Conservation (phyloP, 1,284 basidiomycete species). For the Cutaneotrichosporon arboriforme region DNA sequence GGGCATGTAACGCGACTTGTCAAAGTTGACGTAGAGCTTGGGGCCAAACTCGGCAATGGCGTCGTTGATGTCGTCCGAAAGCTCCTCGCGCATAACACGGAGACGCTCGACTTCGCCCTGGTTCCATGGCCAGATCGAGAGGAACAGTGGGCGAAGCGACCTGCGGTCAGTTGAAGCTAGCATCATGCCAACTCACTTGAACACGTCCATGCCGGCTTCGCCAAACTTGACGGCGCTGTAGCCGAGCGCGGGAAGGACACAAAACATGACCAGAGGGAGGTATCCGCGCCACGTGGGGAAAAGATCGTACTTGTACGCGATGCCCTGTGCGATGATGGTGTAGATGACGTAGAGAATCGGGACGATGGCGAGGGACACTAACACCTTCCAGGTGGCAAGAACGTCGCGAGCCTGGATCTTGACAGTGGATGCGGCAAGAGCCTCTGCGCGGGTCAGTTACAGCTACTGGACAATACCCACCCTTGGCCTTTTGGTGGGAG, state of each 20-base stretch:
- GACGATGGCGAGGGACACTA: slow-evolving; percentile 86
- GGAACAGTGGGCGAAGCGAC: slow-evolving; percentile 83
- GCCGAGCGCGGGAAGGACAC: slow-evolving; percentile 78
- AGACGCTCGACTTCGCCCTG: slow-evolving; percentile 75
- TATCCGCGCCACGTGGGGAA: slow-evolving; percentile 60
- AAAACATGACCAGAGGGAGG: slow-evolving; percentile 74
- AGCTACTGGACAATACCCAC: slow-evolving; percentile 47
- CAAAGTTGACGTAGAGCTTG: slow-evolving; percentile 79
- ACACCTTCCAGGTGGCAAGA: slow-evolving; percentile 94
- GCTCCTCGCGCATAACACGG: slow-evolving; percentile 68
- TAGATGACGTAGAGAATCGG: slow-evolving; percentile 84
- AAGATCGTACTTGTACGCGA: slow-evolving; percentile 66
- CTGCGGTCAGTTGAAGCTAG: slow-evolving; percentile 50
- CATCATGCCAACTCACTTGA: slow-evolving; percentile 62
- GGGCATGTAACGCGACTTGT: slow-evolving; percentile 76
- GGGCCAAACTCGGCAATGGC: slow-evolving; percentile 87
- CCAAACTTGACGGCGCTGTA: slow-evolving; percentile 96
- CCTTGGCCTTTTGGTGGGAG: slow-evolving; percentile 84
- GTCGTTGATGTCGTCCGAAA: slow-evolving; percentile 80
- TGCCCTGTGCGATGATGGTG: slow-evolving; percentile 69
- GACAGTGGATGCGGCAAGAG: slow-evolving; percentile 90
- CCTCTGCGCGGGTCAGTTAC: slow-evolving; percentile 58
- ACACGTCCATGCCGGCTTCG: slow-evolving; percentile 96
- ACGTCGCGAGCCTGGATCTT: slow-evolving; percentile 95
- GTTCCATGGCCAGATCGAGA: slow-evolving; percentile 87